phyloP scores from a whole-genome alignment of 148 eudicot genomes.

The Chenopodium suecicum region DNA sequence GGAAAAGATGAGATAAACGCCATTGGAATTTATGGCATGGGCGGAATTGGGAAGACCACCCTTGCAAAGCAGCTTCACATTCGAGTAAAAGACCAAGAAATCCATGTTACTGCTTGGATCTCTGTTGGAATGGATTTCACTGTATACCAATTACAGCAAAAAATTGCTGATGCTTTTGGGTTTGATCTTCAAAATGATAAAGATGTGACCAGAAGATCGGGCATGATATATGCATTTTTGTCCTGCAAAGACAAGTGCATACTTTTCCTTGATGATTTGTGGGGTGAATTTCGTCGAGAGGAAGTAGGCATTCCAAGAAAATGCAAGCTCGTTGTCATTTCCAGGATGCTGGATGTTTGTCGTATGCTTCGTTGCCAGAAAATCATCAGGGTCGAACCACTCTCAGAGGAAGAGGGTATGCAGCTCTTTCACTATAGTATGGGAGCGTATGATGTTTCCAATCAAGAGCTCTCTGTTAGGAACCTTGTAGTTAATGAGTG shows the following conservation, averaged over 20 bases:
- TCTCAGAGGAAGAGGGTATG: constrained; percentile 18
- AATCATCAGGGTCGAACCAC: constrained; percentile 14
- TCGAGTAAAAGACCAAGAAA: neutral
- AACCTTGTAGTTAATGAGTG: constrained; percentile 8
- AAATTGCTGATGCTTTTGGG: constrained; percentile 13
- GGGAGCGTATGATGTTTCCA: neutral
- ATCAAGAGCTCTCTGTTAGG: neutral
- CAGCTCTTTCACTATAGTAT: constrained; percentile 10
- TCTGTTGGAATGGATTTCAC: constrained; percentile 16
- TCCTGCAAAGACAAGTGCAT: neutral
- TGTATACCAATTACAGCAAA: constrained; percentile 6
- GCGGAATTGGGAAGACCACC: constrained; percentile 17
- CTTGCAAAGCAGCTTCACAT: constrained; percentile 2
- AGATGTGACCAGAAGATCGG: constrained; percentile 23
- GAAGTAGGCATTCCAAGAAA: constrained; percentile 25
- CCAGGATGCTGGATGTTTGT: constrained; percentile 18
- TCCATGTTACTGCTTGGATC: constrained; percentile 18
- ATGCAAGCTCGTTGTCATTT: constrained; percentile 16
- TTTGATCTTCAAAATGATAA: constrained; percentile 17
- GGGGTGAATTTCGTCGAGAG: constrained; percentile 18
- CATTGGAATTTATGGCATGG: constrained; percentile 21
- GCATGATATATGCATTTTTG: constrained; percentile 12
- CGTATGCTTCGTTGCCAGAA: constrained; percentile 23
- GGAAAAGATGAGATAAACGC: neutral
- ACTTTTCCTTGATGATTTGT: constrained; percentile 24